These are phyloP conservation scores for Pseudogymnoascus sp. DNA, from an alignment of 2,329 filamentous ascomycete genomes.

Conservation along the genomic window DNA sequence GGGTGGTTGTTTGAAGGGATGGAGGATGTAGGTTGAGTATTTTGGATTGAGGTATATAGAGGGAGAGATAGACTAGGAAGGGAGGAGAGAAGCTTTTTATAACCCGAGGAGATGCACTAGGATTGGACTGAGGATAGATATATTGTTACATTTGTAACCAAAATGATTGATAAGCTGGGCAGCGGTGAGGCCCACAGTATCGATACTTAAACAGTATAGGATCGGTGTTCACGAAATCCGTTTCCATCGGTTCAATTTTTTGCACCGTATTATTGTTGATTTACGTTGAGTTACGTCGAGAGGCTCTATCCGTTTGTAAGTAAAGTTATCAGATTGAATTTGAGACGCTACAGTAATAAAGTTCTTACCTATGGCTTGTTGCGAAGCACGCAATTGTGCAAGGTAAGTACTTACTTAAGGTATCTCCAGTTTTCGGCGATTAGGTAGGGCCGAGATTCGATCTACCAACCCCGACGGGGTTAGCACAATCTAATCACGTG, in stretches of 20 bases:
- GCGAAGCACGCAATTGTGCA: not conserved
- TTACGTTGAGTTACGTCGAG: not conserved
- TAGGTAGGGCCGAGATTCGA: not conserved
- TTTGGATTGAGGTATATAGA: not conserved
- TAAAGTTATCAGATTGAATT: not conserved
- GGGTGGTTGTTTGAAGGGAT: not conserved
- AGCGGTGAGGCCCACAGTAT: not conserved
- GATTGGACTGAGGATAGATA: not conserved
- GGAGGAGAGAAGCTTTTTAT: not conserved
- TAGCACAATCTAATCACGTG: no score
- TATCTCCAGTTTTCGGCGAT: not conserved
- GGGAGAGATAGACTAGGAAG: not conserved
- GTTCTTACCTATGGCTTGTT: not conserved
- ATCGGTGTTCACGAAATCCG: not conserved
- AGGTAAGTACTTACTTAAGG: slow-evolving; percentile 4
- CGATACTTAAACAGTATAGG: not conserved
- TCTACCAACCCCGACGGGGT: not conserved
- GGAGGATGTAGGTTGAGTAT: not conserved
- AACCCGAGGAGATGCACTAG: not conserved
- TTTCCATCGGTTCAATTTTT: not conserved
- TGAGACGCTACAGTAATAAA: not conserved
- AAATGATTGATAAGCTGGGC: not conserved
- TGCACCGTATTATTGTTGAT: not conserved
- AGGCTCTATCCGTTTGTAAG: not conserved
- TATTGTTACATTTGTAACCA: not conserved